These are phyloP conservation scores for Psilocybe tampanensis DNA, from an alignment of 768 basidiomycete species.

Conservation along the genomic window DNA sequence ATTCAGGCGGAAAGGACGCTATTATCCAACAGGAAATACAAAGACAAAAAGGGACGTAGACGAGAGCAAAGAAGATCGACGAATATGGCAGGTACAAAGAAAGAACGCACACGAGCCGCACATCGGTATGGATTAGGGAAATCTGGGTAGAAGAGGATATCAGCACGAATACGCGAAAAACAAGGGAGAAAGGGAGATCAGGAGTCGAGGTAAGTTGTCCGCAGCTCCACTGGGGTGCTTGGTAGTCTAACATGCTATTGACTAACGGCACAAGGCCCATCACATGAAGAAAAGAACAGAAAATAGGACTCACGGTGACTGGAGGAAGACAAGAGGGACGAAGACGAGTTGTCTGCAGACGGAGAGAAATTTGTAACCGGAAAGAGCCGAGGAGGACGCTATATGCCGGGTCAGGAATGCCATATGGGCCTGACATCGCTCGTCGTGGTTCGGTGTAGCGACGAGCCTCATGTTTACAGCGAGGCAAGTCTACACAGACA, in stretches of 20 bases:
- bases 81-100: constrained; percentile 3
- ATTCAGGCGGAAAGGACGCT: not conserved
- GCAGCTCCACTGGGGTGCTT: constrained; percentile 41
- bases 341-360: constrained; percentile 6
- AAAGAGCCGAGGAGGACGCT: constrained; percentile 14
- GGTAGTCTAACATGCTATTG: constrained; percentile 59
- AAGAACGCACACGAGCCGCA: constrained; percentile 3
- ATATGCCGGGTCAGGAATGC: constrained; percentile 8
- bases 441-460: constrained; percentile 9
- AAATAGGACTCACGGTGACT: not conserved
- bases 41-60: not conserved
- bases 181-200: constrained; percentile 16
- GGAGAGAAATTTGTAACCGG: constrained; percentile 13
- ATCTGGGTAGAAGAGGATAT: constrained; percentile 20
- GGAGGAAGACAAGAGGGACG: constrained; percentile 9
- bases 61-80: constrained; percentile 7
- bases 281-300: constrained; percentile 20
- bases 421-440: constrained; percentile 8
- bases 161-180: constrained; percentile 7
- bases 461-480: constrained; percentile 19
- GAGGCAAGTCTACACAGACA: constrained; percentile 12
- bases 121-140: not conserved
- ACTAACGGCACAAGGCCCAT: constrained; percentile 43
- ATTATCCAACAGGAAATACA: not conserved
- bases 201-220: constrained; percentile 40